Percentiles rank a stretch among this genome's conserved stretches.
phyloP scores from a whole-genome alignment of 2,329 filamentous ascomycete species.

The Colletotrichum orbiculare region DNA sequence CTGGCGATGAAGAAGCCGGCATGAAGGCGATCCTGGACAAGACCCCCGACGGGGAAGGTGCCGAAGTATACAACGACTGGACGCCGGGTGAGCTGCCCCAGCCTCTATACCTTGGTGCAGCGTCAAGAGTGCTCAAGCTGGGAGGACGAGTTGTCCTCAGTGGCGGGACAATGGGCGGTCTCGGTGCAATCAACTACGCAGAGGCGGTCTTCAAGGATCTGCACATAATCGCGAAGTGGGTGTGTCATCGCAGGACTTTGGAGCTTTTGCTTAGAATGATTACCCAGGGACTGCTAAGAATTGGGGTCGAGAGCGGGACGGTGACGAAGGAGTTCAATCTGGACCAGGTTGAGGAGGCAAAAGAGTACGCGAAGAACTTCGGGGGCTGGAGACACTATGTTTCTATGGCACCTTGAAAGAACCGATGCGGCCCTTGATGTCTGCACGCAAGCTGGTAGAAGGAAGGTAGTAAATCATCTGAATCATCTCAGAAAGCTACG shows the following conservation, averaged over 20 bases:
- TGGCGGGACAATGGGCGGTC: not conserved
- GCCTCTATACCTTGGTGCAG: not conserved
- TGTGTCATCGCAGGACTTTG: not conserved
- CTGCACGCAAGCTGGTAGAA: too few relatives aligned
- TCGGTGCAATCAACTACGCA: not conserved
- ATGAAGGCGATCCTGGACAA: not conserved
- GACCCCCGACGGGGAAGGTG: not conserved
- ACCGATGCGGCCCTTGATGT: not conserved
- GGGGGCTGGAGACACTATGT: constrained; percentile 16
- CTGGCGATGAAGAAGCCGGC: constrained; percentile 5
- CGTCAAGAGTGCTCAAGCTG: not conserved
- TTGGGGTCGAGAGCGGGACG: constrained; percentile 6
- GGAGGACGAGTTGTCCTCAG: not conserved
- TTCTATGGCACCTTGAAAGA: not conserved
- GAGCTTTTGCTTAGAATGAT: constrained; percentile 1
- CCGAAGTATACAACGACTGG: constrained; percentile 18
- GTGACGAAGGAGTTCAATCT: not conserved
- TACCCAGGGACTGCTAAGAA: not conserved
- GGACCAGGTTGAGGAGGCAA: constrained; percentile 1
- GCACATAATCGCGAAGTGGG: constrained; percentile 1
- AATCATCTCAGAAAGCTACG: too few relatives aligned
- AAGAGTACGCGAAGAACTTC: not conserved
- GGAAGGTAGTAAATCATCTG: too few relatives aligned
- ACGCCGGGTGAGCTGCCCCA: not conserved
- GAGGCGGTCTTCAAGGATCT: constrained; percentile 2